Evolutionary conservation across 495 filamentous ascomycete genomes (phyloP), one percentile per base, ranked within the genome.

Genomic region (Penicillium salamii): DNA sequence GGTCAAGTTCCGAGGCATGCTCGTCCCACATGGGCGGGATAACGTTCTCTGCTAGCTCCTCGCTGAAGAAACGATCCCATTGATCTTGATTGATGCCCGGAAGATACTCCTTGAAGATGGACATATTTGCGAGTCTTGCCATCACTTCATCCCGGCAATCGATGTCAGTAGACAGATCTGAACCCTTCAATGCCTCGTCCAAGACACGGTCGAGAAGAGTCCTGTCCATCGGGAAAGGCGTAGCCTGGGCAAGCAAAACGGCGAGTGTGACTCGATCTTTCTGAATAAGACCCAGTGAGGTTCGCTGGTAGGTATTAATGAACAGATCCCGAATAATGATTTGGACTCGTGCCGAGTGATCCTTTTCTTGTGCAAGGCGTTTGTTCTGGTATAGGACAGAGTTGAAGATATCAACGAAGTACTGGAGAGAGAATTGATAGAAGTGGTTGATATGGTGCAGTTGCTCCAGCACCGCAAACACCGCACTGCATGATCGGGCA

Each of bases 361-460:
- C 87, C 47, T 76, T 84, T 66, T 90, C 85, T 29, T 74, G 76
- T 6, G 81, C 78, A 42, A 95, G 78, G 20, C 80, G 79, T 58
- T 86, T 86, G 68, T 93, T 93, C 46, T 82, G 77, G 57, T 86
- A 87, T 15, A 99, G 80, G 29, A 99, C 92, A 1, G 88, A 84
- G 62, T 95, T 84, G 80, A 99, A 97, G 55, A 99, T 99, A 60
- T 96, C 89, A 13, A 93, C 79, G 67, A 99, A 99, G 70, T 92
- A 98, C 72, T 96, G 91, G 39, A 99, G 78, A 17, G 95, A 97
- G 78, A 99, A 97, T 59, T 97, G 93, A 66, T 99, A 99, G 75
- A 97, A 97, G 75, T 97, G 95, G 64, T 99, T 96, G 65, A 99
- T 83, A 61, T 96, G 92, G 65, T 96, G 91, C 37, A 99, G 85